A percentile compares a stretch with the other conserved stretches of the same genome.
Conservation (phyloP, 2,329 filamentous ascomycete species). For the Clonostachys chloroleuca region DNA sequence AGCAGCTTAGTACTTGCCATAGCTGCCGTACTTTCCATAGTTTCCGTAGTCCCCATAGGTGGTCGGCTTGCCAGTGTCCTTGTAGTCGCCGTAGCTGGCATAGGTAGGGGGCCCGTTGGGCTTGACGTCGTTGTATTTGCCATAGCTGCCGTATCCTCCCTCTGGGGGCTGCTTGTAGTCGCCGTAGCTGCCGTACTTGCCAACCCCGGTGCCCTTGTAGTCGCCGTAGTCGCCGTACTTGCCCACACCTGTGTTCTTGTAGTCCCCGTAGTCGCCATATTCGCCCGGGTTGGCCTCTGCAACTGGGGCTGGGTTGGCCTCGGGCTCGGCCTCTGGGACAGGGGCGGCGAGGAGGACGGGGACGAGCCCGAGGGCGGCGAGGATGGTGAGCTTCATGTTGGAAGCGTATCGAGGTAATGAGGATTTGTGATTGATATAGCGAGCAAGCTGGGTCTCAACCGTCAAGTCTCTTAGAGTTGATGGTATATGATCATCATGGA, state of each 20-base stretch:
- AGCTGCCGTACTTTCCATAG: conserved; percentile 4
- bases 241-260: conserved; percentile 2
- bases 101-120: no score
- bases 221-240: conserved; percentile 4
- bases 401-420: no score
- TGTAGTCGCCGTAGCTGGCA: background rate
- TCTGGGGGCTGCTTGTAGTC: conserved; percentile 5
- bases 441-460: no score
- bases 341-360: conserved; percentile 16
- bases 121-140: background rate
- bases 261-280: conserved; percentile 4
- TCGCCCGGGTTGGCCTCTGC: conserved; percentile 1
- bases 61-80: background rate
- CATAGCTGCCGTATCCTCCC: conserved; percentile 5
- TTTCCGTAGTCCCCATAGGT: conserved; percentile 4
- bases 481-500: no score
- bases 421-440: no score
- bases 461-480: no score
- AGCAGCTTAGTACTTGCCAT: conserved; percentile 3
- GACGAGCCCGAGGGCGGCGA: conserved; percentile 14
- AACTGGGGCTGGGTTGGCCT: conserved; percentile 1
- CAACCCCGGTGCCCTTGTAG: background rate
- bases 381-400: conserved; percentile 20
- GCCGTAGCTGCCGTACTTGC: conserved; percentile 3
- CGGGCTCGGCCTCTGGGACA: conserved; percentile 11